These are phyloP conservation scores for Shiraia bambusicola DNA, from an alignment of 2,329 filamentous ascomycete species.

Conservation along the genomic window DNA sequence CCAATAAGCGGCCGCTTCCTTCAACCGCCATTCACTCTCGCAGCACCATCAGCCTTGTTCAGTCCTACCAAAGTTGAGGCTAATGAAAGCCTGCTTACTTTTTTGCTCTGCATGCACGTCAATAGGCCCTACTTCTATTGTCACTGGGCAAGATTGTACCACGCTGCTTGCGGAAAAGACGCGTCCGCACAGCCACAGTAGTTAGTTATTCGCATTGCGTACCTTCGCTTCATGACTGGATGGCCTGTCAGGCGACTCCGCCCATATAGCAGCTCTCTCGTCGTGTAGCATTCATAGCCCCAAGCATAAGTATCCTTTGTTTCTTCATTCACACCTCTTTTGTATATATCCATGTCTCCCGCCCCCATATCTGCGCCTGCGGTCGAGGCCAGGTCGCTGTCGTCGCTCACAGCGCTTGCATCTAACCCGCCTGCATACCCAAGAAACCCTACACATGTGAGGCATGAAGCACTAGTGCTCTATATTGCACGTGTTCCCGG, in stretches of 20 bases:
- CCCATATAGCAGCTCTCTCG: slow-evolving; percentile 6
- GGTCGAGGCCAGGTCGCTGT: slow-evolving; percentile 81
- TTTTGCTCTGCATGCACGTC: slow-evolving; percentile 9
- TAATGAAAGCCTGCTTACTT: slow-evolving; percentile 16
- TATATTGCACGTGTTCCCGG: slow-evolving; percentile 95
- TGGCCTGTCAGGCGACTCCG: slow-evolving; percentile 14
- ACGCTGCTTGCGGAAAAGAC: slow-evolving; percentile 10
- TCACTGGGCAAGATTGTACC: slow-evolving; percentile 15
- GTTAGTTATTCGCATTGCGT: slow-evolving; percentile 25
- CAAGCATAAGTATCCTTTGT: slow-evolving; percentile 14
- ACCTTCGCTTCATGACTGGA: slow-evolving; percentile 23
- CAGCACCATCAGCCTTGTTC: slow-evolving; percentile 19
- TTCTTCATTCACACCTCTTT: slow-evolving; percentile 10
- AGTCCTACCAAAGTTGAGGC: slow-evolving; percentile 9
- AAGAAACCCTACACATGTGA: slow-evolving; percentile 69
- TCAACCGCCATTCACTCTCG: slow-evolving; percentile 6
- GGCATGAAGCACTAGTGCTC: slow-evolving; percentile 71
- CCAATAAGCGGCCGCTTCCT: slow-evolving; percentile 12
- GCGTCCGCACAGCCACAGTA: slow-evolving; percentile 36
- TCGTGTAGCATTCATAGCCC: slow-evolving; percentile 5
- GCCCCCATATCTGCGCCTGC: slow-evolving; percentile 34
- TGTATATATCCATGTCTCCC: slow-evolving; percentile 10
- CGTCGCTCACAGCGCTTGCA: slow-evolving; percentile 75
- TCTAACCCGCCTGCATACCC: slow-evolving; percentile 85
- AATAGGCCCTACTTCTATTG: slow-evolving; percentile 13